Base-by-base conservation (phyloP, 768 basidiomycete species). In the Artomyces pyxidatus region DNA sequence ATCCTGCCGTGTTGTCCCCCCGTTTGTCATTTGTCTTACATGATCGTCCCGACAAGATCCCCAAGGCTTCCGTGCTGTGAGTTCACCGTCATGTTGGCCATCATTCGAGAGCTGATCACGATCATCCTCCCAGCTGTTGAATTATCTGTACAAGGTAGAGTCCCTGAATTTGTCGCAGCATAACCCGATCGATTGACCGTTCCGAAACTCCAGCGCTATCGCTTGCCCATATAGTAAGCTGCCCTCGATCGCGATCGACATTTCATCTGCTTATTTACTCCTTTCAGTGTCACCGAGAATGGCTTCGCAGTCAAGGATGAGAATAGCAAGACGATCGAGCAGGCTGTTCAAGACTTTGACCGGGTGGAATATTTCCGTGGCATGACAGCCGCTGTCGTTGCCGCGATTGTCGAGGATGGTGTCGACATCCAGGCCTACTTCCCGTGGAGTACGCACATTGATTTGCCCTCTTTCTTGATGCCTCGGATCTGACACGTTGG, bases 291-390 rank as follows among this genome's bases (percentile, higher is more conserved):
- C n/a, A 85, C 82, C 2, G 82, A 87, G 66, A 86, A 85, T 58
- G 81, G 83, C 0, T 85, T 84, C 58, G 75, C 81, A 10, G 78
- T 85, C 45, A 83, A 82, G 61, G 71, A 76, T 50, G 84, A 85
- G 62, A 74, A 69, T 59, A 63, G 58, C 40, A 70, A 76, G 65
- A 66, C 80, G 2, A 56, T 77, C 6, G 75, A 77, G 47, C 65
- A 77, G 50, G 80, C 76, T 9, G 53, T 81, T 22, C 63, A 74
- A 22, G 83, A 84, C 59, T 64, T 60, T n/a, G 81, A 80, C 56
- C 80, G 83, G 32, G 76, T 84, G 48, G 71, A 79, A 54, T 85
- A 83, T 64, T 85, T 81, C 71, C 65, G 68, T 44, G 83, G 81
- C 22, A 73, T 75, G 11, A 77, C 77, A 10, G 63, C 67, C 4